Evolutionary conservation across 352 stramenopile genomes (phyloP), one percentile per base, ranked within the genome.

Genomic region (Phytophthora vignae): DNA sequence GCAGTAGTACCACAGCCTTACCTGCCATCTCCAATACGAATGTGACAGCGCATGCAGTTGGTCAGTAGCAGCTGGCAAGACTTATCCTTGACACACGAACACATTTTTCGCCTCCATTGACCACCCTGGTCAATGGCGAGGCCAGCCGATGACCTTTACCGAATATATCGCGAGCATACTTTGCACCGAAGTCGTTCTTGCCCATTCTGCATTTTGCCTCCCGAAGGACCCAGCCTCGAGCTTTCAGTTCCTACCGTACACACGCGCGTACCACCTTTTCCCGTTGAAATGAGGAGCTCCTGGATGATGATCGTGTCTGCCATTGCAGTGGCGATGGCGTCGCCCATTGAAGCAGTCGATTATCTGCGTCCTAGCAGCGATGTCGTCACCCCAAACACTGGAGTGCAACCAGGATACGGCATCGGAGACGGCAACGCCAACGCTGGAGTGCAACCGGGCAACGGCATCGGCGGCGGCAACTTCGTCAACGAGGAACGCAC

Each of bases 151-250:
- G 29, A 19, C 33, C 48, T 66, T 59, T 66, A 58, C 59, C 46
- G 33, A 17, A 42, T 42, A 42, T 42, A 50, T 52, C 29, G 29
- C 21, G 31, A 49, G 57, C 49, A 36, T 40, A 62, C n/a, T 57
- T 49, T 69, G 50, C 38, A 40, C 44, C 8, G 46, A n/a, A 12
- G 14, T 17, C 22, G 10, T 44, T 46, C 11, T 54, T 71, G 60
- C 25, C 42, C 60, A 73, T 59, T 73, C 53, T 64, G 38, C 42
- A 64, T 64, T 68, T 29, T 64, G 42, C 15, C 40, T 27, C 17
- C 14, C 25, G 36, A 55, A 64, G 44, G 57, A 64, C 57, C 27
- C 11, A 53, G 46, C 17, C 17, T 9, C 6, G 17, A n/a, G 14
- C 40, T 9, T 19, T 17, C 17, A 40, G 31, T 60, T 22, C 52